Evolutionary conservation across 2,329 filamentous ascomycete species (phyloP).

Genomic region (Helminthosporium solani): DNA sequence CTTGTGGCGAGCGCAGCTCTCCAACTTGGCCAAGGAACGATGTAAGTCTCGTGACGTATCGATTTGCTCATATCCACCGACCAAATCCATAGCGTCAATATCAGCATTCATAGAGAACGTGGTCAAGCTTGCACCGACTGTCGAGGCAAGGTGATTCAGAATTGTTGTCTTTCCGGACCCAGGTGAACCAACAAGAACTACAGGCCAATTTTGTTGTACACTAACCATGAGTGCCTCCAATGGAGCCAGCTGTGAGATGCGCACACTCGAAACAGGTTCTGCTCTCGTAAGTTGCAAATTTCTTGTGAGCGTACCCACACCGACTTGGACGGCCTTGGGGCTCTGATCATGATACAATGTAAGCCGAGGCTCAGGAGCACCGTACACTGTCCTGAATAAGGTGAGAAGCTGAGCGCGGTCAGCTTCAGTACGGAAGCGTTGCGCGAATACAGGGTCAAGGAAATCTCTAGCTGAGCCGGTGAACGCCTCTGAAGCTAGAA

Average conservation of each 20-base stretch:
- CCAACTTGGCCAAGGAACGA: slow-evolving; percentile 57
- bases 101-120: slow-evolving; percentile 91
- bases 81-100: slow-evolving; percentile 94
- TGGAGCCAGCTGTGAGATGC: slow-evolving; percentile 61
- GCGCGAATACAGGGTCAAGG: slow-evolving; percentile 77
- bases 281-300: slow-evolving; percentile 46
- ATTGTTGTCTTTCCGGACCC: slow-evolving; percentile 85
- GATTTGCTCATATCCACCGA: slow-evolving; percentile 94
- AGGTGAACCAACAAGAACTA: slow-evolving; percentile 81
- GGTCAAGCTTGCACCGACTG: slow-evolving; percentile 72
- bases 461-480: slow-evolving; percentile 69
- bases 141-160: slow-evolving; percentile 75
- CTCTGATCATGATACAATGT: slow-evolving; percentile 70
- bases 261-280: slow-evolving; percentile 19
- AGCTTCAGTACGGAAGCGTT: slow-evolving; percentile 73
- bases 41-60: slow-evolving; percentile 75
- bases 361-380: slow-evolving; percentile 36
- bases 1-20: slow-evolving; percentile 52
- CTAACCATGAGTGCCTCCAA: slow-evolving; percentile 87
- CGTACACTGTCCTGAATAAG: slow-evolving; percentile 68
- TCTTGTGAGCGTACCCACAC: slow-evolving; percentile 69
- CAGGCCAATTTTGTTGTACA: slow-evolving; percentile 81
- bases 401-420: slow-evolving; percentile 67
- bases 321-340: slow-evolving; percentile 70
- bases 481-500: slow-evolving; percentile 62